Conservation (phyloP, 2,329 filamentous ascomycete species). For the Exserohilum rostratum region DNA sequence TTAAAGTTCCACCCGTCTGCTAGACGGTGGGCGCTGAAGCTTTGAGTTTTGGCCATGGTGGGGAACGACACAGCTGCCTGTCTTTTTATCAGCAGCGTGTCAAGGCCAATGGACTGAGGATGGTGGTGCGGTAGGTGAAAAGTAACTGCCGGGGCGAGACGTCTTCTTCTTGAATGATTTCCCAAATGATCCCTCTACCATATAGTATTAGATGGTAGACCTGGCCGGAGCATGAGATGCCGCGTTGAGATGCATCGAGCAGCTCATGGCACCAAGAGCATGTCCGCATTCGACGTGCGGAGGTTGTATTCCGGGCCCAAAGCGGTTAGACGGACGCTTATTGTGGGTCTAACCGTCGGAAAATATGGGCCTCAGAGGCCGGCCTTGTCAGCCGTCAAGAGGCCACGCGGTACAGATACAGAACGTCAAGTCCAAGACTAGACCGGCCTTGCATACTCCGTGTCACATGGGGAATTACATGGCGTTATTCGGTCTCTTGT, state of each 20-base stretch:
- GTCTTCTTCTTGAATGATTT: constrained; percentile 14
- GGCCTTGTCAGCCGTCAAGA: constrained; percentile 13
- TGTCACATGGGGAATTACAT: constrained; percentile 18
- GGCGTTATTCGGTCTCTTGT: constrained; percentile 1
- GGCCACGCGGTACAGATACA: constrained; percentile 20
- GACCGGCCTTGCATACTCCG: constrained; percentile 32
- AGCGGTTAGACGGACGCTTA: constrained; percentile 20
- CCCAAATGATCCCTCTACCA: constrained; percentile 13
- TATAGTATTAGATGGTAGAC: constrained; percentile 32
- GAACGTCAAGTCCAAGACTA: constrained; percentile 17
- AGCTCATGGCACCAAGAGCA: constrained; percentile 30
- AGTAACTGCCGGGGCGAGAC: constrained; percentile 11
- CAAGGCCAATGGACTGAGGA: constrained; percentile 4
- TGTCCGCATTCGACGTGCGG: constrained; percentile 21
- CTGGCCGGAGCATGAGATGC: constrained; percentile 35
- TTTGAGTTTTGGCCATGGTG: constrained; percentile 36
- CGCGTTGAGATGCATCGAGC: constrained; percentile 35
- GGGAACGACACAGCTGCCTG: not conserved
- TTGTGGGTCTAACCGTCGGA: constrained; percentile 21
- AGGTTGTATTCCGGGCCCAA: constrained; percentile 27
- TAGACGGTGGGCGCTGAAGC: constrained; percentile 40
- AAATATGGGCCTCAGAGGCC: constrained; percentile 22
- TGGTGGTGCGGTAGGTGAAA: constrained; percentile 17
- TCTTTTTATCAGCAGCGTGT: constrained; percentile 9
- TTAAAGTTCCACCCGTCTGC: constrained; percentile 54